phyloP scores from a whole-genome alignment of 352 stramenopile genomes.

The Pythium dissimile region DNA sequence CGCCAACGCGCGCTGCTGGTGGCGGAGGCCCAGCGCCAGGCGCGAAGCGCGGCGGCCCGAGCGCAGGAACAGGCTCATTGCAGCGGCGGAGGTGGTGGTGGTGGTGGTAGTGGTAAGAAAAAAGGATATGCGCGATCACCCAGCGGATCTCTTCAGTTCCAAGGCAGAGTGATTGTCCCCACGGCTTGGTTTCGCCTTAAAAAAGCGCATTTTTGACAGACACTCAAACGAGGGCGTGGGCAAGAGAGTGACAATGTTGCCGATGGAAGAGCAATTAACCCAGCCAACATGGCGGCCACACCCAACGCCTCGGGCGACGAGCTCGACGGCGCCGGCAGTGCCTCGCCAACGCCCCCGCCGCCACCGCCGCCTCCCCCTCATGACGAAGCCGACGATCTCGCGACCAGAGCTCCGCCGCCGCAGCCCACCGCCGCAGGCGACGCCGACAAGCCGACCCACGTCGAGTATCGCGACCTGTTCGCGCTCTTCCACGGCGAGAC shows the following conservation, averaged over 20 bases:
- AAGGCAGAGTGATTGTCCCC: conserved; percentile 17
- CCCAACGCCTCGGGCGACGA: background rate
- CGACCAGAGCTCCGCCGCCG: conserved; percentile 13
- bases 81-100: background rate
- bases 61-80: conserved; percentile 21
- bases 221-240: background rate
- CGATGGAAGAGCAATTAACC: no score
- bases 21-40: conserved; percentile 7
- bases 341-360: background rate
- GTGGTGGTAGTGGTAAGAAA: background rate
- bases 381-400: background rate
- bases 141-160: conserved; percentile 19
- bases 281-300: background rate
- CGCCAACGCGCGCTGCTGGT: conserved; percentile 31
- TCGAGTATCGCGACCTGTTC: conserved; percentile 70
- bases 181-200: background rate
- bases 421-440: background rate
- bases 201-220: conserved; percentile 10
- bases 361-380: background rate
- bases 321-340: background rate
- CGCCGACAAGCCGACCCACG: conserved; percentile 30
- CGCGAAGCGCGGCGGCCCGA: background rate
- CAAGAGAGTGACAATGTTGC: conserved; percentile 6
- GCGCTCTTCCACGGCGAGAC: conserved; percentile 50
- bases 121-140: no score